These are phyloP conservation scores for Magnusiomyces ingens DNA, from an alignment of 1,139 yeast genomes.

Conservation along the genomic window DNA sequence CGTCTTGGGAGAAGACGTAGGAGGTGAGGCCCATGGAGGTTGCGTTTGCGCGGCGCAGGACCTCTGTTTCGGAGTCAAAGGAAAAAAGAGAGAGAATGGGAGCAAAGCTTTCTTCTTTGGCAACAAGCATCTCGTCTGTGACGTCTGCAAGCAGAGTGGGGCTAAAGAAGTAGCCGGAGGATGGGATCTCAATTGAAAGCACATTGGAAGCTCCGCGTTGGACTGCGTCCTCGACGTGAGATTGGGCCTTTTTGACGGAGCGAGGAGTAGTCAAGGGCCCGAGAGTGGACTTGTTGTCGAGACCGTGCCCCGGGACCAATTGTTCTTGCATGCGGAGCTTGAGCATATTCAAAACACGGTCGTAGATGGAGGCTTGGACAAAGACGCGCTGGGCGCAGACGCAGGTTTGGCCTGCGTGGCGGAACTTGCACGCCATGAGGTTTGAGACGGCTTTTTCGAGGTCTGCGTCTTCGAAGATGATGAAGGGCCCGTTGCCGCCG, in stretches of 20 bases:
- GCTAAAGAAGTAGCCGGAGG: conserved; percentile 42
- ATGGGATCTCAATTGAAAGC: conserved; percentile 39
- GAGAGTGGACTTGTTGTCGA: conserved; percentile 51
- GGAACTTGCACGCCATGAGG: conserved; percentile 32
- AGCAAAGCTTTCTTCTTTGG: conserved; percentile 67
- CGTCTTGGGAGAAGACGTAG: conserved; percentile 55
- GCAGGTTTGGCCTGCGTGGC: conserved; percentile 77
- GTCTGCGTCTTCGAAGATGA: conserved; percentile 69
- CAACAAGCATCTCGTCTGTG: conserved; percentile 49
- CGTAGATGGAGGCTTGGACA: conserved; percentile 70
- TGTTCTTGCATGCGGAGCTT: conserved; percentile 42
- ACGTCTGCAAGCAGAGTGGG: conserved; percentile 59
- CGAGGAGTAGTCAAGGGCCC: conserved; percentile 60
- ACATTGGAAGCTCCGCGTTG: conserved; percentile 55
- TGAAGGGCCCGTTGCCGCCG: conserved; percentile 83
- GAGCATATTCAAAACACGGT: conserved; percentile 51
- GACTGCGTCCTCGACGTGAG: conserved; percentile 58
- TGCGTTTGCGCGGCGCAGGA: conserved; percentile 52
- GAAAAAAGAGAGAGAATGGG: conserved; percentile 51
- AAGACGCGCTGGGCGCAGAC: conserved; percentile 81
- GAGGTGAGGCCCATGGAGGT: conserved; percentile 56
- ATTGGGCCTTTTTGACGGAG: conserved; percentile 51
- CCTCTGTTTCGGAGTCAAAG: conserved; percentile 53
- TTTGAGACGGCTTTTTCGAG: conserved; percentile 48
- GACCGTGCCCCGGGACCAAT: conserved; percentile 59